These are phyloP conservation scores for Amauroascus verrucosus DNA, from an alignment of 2,329 filamentous ascomycete genomes.

Conservation along the genomic window DNA sequence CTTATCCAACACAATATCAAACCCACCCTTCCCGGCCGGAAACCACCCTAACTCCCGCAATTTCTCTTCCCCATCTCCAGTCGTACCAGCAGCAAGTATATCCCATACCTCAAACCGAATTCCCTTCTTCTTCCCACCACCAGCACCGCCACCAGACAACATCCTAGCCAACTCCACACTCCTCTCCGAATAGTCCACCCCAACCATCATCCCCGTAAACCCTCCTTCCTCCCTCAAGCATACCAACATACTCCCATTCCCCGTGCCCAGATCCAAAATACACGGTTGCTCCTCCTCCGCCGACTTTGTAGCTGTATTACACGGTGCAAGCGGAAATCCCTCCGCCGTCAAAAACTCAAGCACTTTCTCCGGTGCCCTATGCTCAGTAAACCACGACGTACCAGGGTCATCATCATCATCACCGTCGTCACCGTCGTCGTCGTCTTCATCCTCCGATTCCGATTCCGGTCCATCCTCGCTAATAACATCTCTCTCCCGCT, in stretches of 20 bases:
- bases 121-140: constrained; percentile 47
- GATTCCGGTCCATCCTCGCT: not conserved
- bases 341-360: constrained; percentile 53
- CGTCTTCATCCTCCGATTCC: not conserved
- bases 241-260: constrained; percentile 87
- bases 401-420: constrained; percentile 67
- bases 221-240: constrained; percentile 57
- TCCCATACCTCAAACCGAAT: constrained; percentile 55
- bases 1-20: constrained; percentile 93
- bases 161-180: constrained; percentile 64
- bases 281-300: constrained; percentile 19
- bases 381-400: constrained; percentile 94
- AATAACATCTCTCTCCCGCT: too few species aligned
- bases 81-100: constrained; percentile 39
- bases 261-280: constrained; percentile 82
- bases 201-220: constrained; percentile 63
- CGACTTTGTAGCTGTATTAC: constrained; percentile 17
- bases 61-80: not conserved
- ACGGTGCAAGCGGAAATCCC: constrained; percentile 36
- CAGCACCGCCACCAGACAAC: constrained; percentile 39
- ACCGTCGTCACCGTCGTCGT: constrained; percentile 49
- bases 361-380: constrained; percentile 73
- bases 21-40: constrained; percentile 44
- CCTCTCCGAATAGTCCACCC: constrained; percentile 73
- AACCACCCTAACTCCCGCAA: constrained; percentile 27